Conservation (phyloP, 768 basidiomycete genomes). For the Sporobolomyces phaffii region DNA sequence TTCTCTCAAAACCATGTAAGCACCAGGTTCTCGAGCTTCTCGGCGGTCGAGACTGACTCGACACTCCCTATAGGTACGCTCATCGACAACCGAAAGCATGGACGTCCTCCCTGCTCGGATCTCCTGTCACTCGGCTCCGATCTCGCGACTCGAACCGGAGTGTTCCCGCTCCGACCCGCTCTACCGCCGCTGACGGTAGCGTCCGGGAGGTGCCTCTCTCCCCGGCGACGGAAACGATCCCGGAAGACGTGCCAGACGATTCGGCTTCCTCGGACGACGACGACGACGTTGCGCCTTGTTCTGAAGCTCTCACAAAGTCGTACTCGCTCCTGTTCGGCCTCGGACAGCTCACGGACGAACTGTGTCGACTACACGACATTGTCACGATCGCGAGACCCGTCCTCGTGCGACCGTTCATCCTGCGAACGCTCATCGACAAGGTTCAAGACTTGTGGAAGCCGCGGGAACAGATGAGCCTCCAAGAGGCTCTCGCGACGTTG, state of each 20-base stretch:
- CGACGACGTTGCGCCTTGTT: slow-evolving; percentile 17
- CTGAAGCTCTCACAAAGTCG: slow-evolving; percentile 32
- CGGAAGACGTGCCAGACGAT: background rate
- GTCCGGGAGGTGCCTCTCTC: background rate
- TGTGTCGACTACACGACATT: slow-evolving; percentile 23
- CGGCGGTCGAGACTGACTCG: background rate
- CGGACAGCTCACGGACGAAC: slow-evolving; percentile 35
- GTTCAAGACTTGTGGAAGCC: background rate
- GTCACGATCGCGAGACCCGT: background rate
- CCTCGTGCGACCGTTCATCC: slow-evolving; percentile 20
- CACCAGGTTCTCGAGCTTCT: background rate
- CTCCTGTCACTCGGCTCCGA: slow-evolving; percentile 12
- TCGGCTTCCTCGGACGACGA: background rate
- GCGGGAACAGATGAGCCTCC: slow-evolving; percentile 21
- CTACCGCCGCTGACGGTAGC: background rate
- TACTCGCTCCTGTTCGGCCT: slow-evolving; percentile 37
- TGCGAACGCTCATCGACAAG: background rate
- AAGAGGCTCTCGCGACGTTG: slow-evolving; percentile 25
- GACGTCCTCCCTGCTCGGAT: slow-evolving; percentile 32
- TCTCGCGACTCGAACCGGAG: slow-evolving; percentile 4
- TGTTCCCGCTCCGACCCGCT: background rate
- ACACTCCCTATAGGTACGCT: slow-evolving; percentile 19
- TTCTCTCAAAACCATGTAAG: slow-evolving; percentile 26
- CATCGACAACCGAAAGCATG: slow-evolving; percentile 33
- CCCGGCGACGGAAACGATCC: background rate